A percentile compares a stretch with the other conserved stretches of the same genome.
phyloP scores from a whole-genome alignment of 169 alveolate genomes.

The Amoebophrya sp. region DNA sequence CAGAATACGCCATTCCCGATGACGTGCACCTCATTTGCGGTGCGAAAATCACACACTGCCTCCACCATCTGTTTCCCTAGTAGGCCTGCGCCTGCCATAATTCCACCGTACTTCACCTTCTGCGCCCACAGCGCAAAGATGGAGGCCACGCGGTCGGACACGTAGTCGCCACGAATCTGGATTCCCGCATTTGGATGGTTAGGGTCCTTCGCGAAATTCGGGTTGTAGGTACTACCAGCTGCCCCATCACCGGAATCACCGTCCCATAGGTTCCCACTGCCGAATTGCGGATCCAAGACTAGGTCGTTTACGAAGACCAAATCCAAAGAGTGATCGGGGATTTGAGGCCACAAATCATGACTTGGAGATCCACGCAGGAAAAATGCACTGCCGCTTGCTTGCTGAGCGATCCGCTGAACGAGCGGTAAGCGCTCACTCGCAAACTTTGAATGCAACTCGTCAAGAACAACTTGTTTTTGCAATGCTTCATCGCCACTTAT shows the following conservation, averaged over 20 bases:
- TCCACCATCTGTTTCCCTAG: slow-evolving; percentile 4
- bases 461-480: not conserved
- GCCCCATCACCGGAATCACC: not conserved
- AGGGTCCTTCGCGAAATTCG: not conserved
- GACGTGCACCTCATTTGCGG: not conserved
- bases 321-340: not conserved
- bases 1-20: not conserved
- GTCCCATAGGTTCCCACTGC: not conserved
- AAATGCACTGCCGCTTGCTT: not conserved
- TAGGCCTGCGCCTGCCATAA: not conserved
- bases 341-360: not conserved
- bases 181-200: not conserved
- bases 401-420: not conserved
- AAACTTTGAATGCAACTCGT: not conserved
- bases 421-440: not conserved
- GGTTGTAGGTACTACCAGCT: not conserved
- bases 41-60: slow-evolving; percentile 15
- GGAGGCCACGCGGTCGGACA: not conserved
- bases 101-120: not conserved
- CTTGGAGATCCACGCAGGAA: not conserved
- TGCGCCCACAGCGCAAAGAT: not conserved
- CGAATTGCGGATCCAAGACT: not conserved
- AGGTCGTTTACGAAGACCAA: not conserved
- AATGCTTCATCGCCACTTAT: not conserved
- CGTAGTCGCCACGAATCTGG: not conserved